Evolutionary conservation across 352 stramenopile genomes (phyloP).

Genomic region (Phytophthora podocarpi): DNA sequence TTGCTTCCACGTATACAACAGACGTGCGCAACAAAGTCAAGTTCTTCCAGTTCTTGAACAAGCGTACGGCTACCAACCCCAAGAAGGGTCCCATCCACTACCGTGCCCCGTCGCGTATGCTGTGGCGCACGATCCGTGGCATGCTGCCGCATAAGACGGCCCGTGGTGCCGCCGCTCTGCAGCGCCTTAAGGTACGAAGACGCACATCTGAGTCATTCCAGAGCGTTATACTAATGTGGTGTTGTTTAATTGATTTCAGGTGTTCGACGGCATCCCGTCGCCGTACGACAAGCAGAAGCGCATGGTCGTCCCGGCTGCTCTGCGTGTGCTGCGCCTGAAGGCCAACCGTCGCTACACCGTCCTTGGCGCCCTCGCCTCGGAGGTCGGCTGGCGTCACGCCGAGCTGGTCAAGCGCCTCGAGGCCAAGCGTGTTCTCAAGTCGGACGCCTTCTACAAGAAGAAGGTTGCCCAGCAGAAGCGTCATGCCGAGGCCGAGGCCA

Average conservation of each 20-base stretch:
- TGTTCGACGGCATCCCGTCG: conserved; percentile 98
- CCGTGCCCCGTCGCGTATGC: conserved; percentile 95
- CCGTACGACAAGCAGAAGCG: conserved; percentile 99
- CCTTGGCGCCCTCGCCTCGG: conserved; percentile 93
- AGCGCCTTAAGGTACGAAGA: conserved; percentile 91
- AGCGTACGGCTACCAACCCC: conserved; percentile 98
- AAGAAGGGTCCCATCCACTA: conserved; percentile 98
- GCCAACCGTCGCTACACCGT: conserved; percentile 94
- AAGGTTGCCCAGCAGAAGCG: conserved; percentile 95
- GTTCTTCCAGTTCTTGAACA: conserved; percentile 98
- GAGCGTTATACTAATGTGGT: too few species aligned
- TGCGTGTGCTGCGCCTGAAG: conserved; percentile 95
- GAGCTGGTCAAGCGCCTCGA: conserved; percentile 96
- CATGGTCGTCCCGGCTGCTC: conserved; percentile 97
- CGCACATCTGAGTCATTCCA: not conserved
- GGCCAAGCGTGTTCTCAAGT: conserved; percentile 93
- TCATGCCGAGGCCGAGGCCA: conserved; percentile 82
- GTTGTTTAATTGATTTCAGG: conserved; percentile 42
- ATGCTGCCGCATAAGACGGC: conserved; percentile 99
- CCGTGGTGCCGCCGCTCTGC: conserved; percentile 95
- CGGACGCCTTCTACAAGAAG: conserved; percentile 98
- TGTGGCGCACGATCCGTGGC: conserved; percentile 93
- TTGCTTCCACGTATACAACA: conserved; percentile 49
- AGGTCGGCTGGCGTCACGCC: conserved; percentile 98
- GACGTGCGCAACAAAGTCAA: conserved; percentile 97